Base-by-base conservation (phyloP, 805 yeast species). In the Sugiyamaella valdiviana region DNA sequence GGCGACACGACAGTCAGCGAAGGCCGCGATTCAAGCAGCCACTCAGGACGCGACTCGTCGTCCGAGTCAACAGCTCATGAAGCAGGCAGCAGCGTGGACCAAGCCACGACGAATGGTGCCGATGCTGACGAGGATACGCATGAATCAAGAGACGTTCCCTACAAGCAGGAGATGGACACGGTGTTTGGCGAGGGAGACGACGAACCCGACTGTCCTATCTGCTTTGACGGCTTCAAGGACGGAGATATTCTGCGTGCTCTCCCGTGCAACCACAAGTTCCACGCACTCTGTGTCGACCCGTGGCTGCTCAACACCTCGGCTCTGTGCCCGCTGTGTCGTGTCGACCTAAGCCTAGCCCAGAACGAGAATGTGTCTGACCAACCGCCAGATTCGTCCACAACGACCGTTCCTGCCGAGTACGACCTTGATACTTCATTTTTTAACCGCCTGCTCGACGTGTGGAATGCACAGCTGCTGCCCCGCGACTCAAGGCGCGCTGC, bases 261-360 rank as follows among this genome's bases (percentile, higher is more conserved):
- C 39, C 76, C 87, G 9, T 86, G 95, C 67, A 85, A 87, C 7
- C 95, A 86, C 66, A 88, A 82, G 6, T 86, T 82, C 74, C 95
- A 86, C 60, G 75, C 83, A 9, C 80, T 74, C 5, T 86, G 95
- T 63, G 76, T 87, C 45, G 93, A 85, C 59, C 90, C 90, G 1
- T 86, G 95, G 95, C 70, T 86, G 29, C 79, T 77, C 5, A 78
- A 78, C 55, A 70, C 89, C 53, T 75, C 86, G 44, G 87, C 88
- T 0, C 82, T 85, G 59, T 86, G 95, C 63, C 95, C 95, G 6
- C 78, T 83, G 71, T 86, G 95, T 65, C 81, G 87, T 54, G 72
- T 86, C 29, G 91, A 85, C 61, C 77, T 64, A 17, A 54, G 57
- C 36, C 42, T 63, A 15, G 52, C 52, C 6, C 43, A 39, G 3